These are phyloP conservation scores for Sporothrix luriei DNA, from an alignment of 2,329 filamentous ascomycete species.

Conservation along the genomic window DNA sequence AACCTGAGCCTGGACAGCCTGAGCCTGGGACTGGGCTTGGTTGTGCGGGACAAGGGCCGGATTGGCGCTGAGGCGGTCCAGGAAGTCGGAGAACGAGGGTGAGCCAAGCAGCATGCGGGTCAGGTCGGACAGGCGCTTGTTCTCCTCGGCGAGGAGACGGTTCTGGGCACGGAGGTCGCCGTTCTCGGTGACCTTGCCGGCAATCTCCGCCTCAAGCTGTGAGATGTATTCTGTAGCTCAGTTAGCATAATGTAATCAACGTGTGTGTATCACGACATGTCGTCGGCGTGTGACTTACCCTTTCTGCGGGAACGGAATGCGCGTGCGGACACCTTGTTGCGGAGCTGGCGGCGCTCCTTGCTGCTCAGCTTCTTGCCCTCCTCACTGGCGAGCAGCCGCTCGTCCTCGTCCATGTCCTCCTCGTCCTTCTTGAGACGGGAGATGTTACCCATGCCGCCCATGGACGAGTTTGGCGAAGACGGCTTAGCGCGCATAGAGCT, in stretches of 20 bases:
- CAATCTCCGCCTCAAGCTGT: conserved; percentile 88
- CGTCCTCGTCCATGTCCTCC: conserved; percentile 98
- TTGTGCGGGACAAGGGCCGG: conserved; percentile 46
- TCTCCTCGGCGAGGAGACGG: conserved; percentile 79
- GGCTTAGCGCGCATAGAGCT: conserved; percentile 86
- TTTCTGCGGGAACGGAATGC: conserved; percentile 98
- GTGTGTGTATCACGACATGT: background rate
- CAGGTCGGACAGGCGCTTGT: conserved; percentile 74
- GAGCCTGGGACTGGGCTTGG: conserved; percentile 44
- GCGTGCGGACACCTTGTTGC: conserved; percentile 97
- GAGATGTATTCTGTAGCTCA: conserved; percentile 81
- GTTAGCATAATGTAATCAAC: conserved; percentile 51
- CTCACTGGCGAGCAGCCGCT: conserved; percentile 89
- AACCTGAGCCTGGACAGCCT: conserved; percentile 33
- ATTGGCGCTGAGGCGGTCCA: conserved; percentile 70
- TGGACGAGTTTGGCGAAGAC: conserved; percentile 55
- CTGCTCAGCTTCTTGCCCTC: conserved; percentile 99
- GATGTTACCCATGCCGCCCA: conserved; percentile 64
- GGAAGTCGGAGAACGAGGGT: conserved; percentile 78
- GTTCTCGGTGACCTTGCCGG: conserved; percentile 79
- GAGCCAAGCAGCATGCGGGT: conserved; percentile 81
- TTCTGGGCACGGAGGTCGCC: conserved; percentile 81
- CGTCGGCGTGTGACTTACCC: conserved; percentile 62
- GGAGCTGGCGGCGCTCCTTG: conserved; percentile 94
- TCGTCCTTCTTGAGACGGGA: conserved; percentile 82